These are phyloP conservation scores for Penicillium fimorum DNA, from an alignment of 495 filamentous ascomycete genomes.

Conservation along the genomic window DNA sequence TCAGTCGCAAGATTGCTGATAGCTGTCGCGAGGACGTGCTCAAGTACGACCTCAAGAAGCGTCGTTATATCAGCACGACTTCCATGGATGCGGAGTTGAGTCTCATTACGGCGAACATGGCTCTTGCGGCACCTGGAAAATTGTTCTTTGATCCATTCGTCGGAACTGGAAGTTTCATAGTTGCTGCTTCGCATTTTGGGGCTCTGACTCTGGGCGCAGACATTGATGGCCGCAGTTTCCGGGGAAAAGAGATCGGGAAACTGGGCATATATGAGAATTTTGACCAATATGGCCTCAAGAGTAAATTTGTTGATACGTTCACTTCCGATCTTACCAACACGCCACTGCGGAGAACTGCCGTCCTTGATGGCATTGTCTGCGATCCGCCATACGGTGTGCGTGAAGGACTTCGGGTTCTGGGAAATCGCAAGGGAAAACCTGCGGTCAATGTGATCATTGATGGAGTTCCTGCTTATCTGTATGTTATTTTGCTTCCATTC, in stretches of 20 bases:
- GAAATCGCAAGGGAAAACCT: constrained; percentile 63
- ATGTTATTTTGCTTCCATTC: constrained; percentile 24
- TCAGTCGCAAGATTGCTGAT: constrained; percentile 65
- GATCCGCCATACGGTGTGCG: constrained; percentile 98
- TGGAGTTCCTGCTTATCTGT: constrained; percentile 70
- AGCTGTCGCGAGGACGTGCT: constrained; percentile 64
- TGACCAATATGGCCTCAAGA: constrained; percentile 71
- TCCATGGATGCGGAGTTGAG: constrained; percentile 95
- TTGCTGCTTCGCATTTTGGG: constrained; percentile 87
- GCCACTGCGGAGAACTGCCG: constrained; percentile 57
- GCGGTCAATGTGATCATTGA: constrained; percentile 63
- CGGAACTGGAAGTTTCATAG: constrained; percentile 85
- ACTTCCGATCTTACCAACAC: constrained; percentile 87
- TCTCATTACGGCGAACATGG: constrained; percentile 88
- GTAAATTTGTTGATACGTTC: constrained; percentile 69
- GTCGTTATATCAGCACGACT: constrained; percentile 89
- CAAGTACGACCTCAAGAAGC: constrained; percentile 87
- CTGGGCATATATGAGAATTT: constrained; percentile 72
- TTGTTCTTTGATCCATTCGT: constrained; percentile 92
- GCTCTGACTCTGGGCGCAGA: constrained; percentile 78
- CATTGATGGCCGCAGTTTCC: constrained; percentile 85
- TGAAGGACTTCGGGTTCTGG: constrained; percentile 86
- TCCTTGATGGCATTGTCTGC: constrained; percentile 90
- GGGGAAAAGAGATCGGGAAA: constrained; percentile 56
- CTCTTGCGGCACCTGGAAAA: constrained; percentile 75